phyloP scores from a whole-genome alignment of 805 yeast genomes.

The Metschnikowia cubensis region DNA sequence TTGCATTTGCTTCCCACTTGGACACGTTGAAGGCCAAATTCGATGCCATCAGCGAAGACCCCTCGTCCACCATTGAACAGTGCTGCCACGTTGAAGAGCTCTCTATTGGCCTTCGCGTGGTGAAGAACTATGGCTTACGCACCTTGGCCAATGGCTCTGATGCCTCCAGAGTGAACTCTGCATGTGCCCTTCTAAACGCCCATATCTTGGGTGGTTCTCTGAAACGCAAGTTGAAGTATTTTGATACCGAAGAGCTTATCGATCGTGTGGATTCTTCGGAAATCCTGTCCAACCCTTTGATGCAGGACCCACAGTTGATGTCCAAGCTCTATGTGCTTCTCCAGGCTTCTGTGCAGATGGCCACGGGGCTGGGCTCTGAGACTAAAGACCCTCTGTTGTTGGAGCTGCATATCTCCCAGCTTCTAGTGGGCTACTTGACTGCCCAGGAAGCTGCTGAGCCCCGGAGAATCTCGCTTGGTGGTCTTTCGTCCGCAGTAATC shows the following conservation, averaged over 20 bases:
- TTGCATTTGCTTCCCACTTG: conserved; percentile 24
- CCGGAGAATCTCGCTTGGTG: conserved; percentile 7
- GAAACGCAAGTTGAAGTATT: conserved; percentile 9
- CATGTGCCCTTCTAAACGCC: conserved; percentile 14
- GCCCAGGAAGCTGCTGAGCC: conserved; percentile 7
- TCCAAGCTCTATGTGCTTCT: conserved; percentile 19
- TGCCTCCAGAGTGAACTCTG: conserved; percentile 5
- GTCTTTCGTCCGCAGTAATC: conserved; percentile 8
- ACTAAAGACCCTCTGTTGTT: background rate
- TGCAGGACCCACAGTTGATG: conserved; percentile 15
- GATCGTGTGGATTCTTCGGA: conserved; percentile 13
- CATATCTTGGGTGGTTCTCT: conserved; percentile 21
- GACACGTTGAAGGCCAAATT: conserved; percentile 11
- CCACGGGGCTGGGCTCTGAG: background rate
- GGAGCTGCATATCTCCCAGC: conserved; percentile 4
- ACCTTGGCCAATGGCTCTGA: conserved; percentile 14
- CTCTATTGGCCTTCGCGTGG: conserved; percentile 16
- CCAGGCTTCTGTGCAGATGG: conserved; percentile 7
- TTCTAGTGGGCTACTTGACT: conserved; percentile 7
- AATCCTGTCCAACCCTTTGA: conserved; percentile 8
- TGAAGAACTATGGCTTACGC: conserved; percentile 12
- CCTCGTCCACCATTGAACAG: conserved; percentile 18
- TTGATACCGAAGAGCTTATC: conserved; percentile 18
- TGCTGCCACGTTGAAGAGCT: conserved; percentile 20
- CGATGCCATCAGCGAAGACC: conserved; percentile 8